Conservation (phyloP, 495 filamentous ascomycete species). For the Penicillium nucicola region DNA sequence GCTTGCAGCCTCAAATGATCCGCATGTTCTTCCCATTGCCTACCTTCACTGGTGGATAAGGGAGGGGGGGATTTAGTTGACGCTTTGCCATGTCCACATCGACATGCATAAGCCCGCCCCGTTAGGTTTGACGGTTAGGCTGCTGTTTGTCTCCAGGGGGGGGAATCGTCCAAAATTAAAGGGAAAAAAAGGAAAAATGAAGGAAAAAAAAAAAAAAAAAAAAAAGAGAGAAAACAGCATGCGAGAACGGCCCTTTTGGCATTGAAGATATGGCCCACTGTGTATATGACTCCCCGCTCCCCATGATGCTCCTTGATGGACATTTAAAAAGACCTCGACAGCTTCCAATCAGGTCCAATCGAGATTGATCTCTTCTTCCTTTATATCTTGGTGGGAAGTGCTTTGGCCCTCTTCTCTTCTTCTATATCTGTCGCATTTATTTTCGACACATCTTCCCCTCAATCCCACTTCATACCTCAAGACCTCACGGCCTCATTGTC, state of each 20-base stretch:
- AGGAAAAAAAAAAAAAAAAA: not conserved
- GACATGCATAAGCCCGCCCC: constrained; percentile 41
- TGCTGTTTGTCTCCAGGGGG: constrained; percentile 32
- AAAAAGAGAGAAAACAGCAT: constrained; percentile 7
- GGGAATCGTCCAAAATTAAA: constrained; percentile 1
- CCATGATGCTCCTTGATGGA: constrained; percentile 26
- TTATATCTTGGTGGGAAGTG: constrained; percentile 5
- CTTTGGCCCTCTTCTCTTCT: not conserved
- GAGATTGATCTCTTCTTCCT: constrained; percentile 14
- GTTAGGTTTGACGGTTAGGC: constrained; percentile 41
- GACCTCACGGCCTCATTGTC: too few relatives aligned
- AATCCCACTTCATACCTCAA: constrained; percentile 9
- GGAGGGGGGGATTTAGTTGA: constrained; percentile 35
- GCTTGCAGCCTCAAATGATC: constrained; percentile 53
- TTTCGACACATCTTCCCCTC: constrained; percentile 2
- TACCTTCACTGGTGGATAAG: constrained; percentile 38
- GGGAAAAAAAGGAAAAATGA: constrained; percentile 4
- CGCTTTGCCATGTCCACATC: constrained; percentile 34
- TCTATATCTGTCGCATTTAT: constrained; percentile 7
- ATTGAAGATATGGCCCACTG: constrained; percentile 37
- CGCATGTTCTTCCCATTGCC: constrained; percentile 40
- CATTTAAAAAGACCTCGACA: constrained; percentile 22
- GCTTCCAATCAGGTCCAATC: constrained; percentile 19
- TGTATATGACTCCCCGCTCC: constrained; percentile 45
- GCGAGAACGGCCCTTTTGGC: constrained; percentile 24